Evolutionary conservation across 805 yeast genomes (phyloP).

Genomic region (Komagataella mondaviorum): DNA sequence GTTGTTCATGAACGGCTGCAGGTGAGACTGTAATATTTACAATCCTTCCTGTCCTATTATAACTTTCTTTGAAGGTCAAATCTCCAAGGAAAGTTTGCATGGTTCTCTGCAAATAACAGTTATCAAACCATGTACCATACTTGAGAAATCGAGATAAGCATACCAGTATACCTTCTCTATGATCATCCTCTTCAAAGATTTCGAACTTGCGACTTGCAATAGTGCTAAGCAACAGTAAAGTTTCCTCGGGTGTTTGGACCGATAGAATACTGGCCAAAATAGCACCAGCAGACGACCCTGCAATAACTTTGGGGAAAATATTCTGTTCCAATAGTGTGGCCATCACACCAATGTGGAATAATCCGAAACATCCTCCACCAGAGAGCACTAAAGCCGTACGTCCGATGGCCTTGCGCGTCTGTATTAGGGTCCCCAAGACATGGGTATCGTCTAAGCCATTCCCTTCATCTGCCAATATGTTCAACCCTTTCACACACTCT

Average conservation of each 20-base stretch:
- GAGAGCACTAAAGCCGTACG: constrained; percentile 88
- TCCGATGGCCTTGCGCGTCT: constrained; percentile 85
- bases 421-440: constrained; percentile 65
- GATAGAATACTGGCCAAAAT: constrained; percentile 85
- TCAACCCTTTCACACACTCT: constrained; percentile 50
- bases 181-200: constrained; percentile 34
- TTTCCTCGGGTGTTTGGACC: constrained; percentile 65
- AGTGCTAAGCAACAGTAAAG: constrained; percentile 38
- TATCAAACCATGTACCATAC: constrained; percentile 85
- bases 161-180: constrained; percentile 35
- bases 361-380: constrained; percentile 93
- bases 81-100: constrained; percentile 77
- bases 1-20: constrained; percentile 83
- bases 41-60: constrained; percentile 87
- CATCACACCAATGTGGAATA: constrained; percentile 85
- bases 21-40: constrained; percentile 90
- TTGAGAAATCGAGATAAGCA: constrained; percentile 55
- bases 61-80: constrained; percentile 87
- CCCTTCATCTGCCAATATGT: constrained; percentile 22
- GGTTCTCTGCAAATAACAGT: constrained; percentile 52
- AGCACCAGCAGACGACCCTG: constrained; percentile 95
- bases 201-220: constrained; percentile 45
- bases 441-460: constrained; percentile 49
- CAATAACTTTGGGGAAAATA: constrained; percentile 71
- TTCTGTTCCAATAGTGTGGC: constrained; percentile 64